Evolutionary conservation across 805 yeast genomes (phyloP), one percentile per base, ranked within the genome.

Genomic region (Teunomyces gatunensis): DNA sequence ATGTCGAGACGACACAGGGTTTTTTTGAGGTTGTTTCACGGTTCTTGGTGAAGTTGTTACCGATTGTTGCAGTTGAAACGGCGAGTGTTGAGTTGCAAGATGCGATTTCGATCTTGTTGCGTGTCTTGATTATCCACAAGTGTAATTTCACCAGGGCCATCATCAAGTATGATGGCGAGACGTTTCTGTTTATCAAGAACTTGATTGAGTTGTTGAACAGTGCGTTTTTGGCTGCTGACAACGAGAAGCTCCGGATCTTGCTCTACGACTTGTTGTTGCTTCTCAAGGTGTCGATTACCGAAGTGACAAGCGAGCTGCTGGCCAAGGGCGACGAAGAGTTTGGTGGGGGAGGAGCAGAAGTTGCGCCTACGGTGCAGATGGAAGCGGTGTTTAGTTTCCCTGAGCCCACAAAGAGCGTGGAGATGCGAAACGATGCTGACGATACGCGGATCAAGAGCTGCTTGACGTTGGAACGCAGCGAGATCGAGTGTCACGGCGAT

Each of bases 101-200:
- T 20, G 54, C 80, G 0, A 69, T 82, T 5, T 72, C 79, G 6
- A 67, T 81, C 23, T 71, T 79, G 49, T 66, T 83, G 48, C 69
- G 82, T 47, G 78, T 83, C 12, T 64, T 83, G n/a, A 72, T 81
- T 41, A 77, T 83, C 42, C 87, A 83, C 59, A 80, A 79, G 55
- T 60, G 65, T 3, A 71, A 78, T 15, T 62, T 84, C 33, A 77
- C 78, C 2, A 49, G 51, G 13, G 67, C 72, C 5, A 59, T 77
- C n/a, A 68, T 81, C 1, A 49, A 69, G 44, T 77, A 59, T 55
- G 75, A 48, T 54, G 50, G 73, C 59, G 61, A 59, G 64, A 74
- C 75, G 37, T 78, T 78, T 47, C 66, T 57, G 7, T 78, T 83
- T 45, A 58, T 81, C 49, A 68, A 71, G 51, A 75, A 75, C 49